phyloP scores from a whole-genome alignment of 2,329 filamentous ascomycete species.

The Periconia digitata region DNA sequence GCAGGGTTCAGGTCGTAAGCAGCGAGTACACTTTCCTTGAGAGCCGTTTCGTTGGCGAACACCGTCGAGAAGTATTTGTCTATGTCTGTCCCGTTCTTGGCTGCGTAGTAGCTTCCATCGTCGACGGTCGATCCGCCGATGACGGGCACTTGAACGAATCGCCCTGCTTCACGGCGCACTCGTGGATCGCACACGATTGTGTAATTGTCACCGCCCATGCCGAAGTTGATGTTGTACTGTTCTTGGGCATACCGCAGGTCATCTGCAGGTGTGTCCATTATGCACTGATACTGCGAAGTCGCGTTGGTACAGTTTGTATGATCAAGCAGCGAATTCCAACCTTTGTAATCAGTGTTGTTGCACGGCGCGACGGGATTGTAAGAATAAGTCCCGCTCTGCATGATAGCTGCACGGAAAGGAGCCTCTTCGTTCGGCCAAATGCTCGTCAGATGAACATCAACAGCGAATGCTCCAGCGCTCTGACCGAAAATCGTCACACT shows the following conservation, averaged over 20 bases:
- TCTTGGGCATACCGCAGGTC: conserved; percentile 7
- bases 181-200: conserved; percentile 14
- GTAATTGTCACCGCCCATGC: conserved; percentile 13
- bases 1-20: conserved; percentile 1
- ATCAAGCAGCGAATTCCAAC: conserved; percentile 5
- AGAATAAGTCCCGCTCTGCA: conserved; percentile 19
- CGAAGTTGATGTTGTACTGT: conserved; percentile 9
- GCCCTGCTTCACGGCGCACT: conserved; percentile 5
- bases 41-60: conserved; percentile 1
- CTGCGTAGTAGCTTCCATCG: conserved; percentile 14
- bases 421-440: conserved; percentile 14
- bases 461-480: conserved; percentile 25
- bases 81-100: conserved; percentile 10
- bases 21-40: conserved; percentile 6
- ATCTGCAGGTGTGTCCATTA: conserved; percentile 2
- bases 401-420: conserved; percentile 25
- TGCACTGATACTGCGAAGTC: conserved; percentile 8
- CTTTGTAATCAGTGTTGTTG: conserved; percentile 6
- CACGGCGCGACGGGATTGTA: conserved; percentile 9
- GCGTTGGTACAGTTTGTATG: conserved; percentile 6
- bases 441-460: conserved; percentile 24
- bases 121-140: conserved; percentile 11
- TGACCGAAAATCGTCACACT: conserved; percentile 51
- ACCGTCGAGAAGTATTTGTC: conserved; percentile 2
- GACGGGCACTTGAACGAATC: conserved; percentile 14